Conservation (phyloP, 2,329 filamentous ascomycete genomes). For the Neopestalotiopsis clavispora region DNA sequence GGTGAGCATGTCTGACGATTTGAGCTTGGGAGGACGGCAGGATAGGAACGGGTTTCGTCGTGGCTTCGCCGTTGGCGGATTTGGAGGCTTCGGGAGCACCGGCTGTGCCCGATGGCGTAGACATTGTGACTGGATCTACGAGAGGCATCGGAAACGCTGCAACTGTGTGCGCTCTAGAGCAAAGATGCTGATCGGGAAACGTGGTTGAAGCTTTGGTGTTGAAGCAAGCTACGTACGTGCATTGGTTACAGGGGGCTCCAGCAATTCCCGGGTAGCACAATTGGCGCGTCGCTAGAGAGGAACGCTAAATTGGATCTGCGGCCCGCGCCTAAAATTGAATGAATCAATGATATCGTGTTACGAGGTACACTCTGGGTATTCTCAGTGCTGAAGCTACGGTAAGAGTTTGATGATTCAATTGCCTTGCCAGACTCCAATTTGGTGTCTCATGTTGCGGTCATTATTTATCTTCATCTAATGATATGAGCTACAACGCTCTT, state of each 20-base stretch:
- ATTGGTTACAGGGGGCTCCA: neutral
- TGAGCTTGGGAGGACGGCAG: conserved; percentile 43
- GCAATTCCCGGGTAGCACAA: neutral
- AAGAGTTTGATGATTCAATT: too few relatives aligned
- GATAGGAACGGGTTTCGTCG: conserved; percentile 43
- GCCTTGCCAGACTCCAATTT: too few relatives aligned
- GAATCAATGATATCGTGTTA: neutral
- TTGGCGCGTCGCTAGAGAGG: neutral
- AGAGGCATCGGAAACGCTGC: conserved; percentile 33
- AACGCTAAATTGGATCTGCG: neutral
- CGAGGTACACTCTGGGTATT: too few relatives aligned
- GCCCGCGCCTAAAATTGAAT: neutral
- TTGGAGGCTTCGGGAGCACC: conserved; percentile 35
- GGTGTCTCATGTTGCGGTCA: too few relatives aligned
- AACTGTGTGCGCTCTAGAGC: neutral
- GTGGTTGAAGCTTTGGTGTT: neutral
- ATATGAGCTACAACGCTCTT: neutral
- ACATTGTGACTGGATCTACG: conserved; percentile 45
- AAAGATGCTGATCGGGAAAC: neutral
- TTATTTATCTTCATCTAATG: neutral
- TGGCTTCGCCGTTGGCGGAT: conserved; percentile 28
- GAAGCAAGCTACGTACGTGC: neutral
- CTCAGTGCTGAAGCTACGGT: too few relatives aligned
- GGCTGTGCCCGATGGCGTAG: conserved; percentile 35
- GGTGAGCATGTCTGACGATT: conserved; percentile 69